Base-by-base conservation (phyloP, 768 basidiomycete species). In the Pleurotus eryngii region DNA sequence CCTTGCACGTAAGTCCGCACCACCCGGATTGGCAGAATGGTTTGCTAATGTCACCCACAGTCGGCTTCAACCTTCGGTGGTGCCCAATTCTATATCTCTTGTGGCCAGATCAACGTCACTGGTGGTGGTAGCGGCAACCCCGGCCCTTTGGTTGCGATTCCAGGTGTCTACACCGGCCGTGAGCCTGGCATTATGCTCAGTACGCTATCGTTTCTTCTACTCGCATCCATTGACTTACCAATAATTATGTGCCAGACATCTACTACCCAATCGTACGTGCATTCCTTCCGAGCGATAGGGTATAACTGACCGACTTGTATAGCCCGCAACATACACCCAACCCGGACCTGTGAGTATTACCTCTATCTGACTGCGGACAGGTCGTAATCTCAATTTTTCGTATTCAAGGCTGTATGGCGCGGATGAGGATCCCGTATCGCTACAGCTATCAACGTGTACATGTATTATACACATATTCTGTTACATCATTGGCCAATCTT, bases 401-500 rank as follows among this genome's bases (percentile, higher is more conserved):
- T 35, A 35, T 35, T 35, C 11, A 15, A 67, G 65, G 63, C 64
- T 49, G 64, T 65, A 43, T 67, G 65, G 65, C 55, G 51, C 18
- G 65, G 65, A 24, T 67, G 55, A 61, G 37, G 20, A 17, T 17
- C 30, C 2, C 11, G 8, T 9, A 35, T 9, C 11, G 3, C 11
- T 9, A 35, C 30, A 12, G 8, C 3, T 43, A 55, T 9, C 24
- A 2, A 22, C 5, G 43, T 20, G 9, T 43, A 22, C 5, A 18
- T 42, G n/a, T 20, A 20, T 22, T 40, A 18, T n/a, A 18, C 14
- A 53, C 9, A 26, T 56, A 2, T 53, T 49, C 20, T 37, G 11
- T 65, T 60, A 78, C 46, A 62, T 61, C 86, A 94, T 90, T 0
- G 91, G 86, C 83, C 89, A 87, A 63, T 93, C 90, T 54, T 82